These are phyloP conservation scores for Yamadazyma tumulicola DNA, from an alignment of 805 yeast species.

Conservation along the genomic window DNA sequence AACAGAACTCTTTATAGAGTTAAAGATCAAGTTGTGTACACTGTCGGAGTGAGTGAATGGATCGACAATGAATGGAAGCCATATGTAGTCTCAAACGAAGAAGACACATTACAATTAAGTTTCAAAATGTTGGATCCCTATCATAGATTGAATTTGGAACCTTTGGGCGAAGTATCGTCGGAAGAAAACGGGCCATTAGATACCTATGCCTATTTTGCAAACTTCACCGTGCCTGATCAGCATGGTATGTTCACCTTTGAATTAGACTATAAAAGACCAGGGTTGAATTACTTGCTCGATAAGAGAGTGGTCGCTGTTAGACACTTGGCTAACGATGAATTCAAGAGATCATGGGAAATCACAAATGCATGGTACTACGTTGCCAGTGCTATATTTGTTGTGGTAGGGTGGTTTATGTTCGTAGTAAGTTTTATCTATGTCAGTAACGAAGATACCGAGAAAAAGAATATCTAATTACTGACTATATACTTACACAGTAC, in stretches of 20 bases:
- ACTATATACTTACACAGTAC: neutral
- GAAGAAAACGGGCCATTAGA: slow-evolving; percentile 38
- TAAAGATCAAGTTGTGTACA: slow-evolving; percentile 63
- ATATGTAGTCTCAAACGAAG: slow-evolving; percentile 33
- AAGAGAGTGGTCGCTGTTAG: slow-evolving; percentile 76
- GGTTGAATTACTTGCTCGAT: slow-evolving; percentile 64
- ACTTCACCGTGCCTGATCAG: slow-evolving; percentile 84
- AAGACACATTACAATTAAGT: slow-evolving; percentile 72
- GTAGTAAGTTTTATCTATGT: slow-evolving; percentile 58
- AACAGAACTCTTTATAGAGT: slow-evolving; percentile 58
- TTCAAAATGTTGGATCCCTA: slow-evolving; percentile 93
- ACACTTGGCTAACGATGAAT: slow-evolving; percentile 95
- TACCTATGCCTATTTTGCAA: slow-evolving; percentile 43
- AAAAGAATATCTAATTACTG: slow-evolving; percentile 22
- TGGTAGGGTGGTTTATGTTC: slow-evolving; percentile 73
- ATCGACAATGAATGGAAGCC: slow-evolving; percentile 65
- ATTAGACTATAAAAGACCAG: slow-evolving; percentile 74
- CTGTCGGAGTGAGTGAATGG: slow-evolving; percentile 47
- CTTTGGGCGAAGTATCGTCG: slow-evolving; percentile 36
- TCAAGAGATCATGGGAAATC: slow-evolving; percentile 87
- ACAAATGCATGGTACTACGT: slow-evolving; percentile 91
- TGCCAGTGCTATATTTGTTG: slow-evolving; percentile 65
- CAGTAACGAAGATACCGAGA: slow-evolving; percentile 23
- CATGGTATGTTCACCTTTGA: slow-evolving; percentile 93
- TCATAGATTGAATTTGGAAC: slow-evolving; percentile 67